Evolutionary conservation across 1,284 basidiomycete species (phyloP), one percentile per base, ranked within the genome.

Genomic region (Boletus mariae): DNA sequence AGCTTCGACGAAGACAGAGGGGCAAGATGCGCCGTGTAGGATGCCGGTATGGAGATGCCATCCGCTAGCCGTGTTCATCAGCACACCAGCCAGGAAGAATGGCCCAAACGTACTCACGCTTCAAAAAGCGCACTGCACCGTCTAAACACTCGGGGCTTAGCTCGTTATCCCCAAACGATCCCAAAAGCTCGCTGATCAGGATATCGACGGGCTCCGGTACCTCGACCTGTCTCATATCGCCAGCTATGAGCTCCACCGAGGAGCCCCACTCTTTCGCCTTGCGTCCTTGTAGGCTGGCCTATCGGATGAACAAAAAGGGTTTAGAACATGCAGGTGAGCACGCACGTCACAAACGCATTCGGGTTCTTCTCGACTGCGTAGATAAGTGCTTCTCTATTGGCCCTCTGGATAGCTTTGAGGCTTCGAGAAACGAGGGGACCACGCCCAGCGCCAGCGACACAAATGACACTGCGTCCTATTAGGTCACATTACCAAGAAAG

Each of bases 91-190:
- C 41, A 8, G 13, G 45, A 20, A 41, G 55, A 49, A 44, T 34
- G 38, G 52, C 13, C 17, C 8, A 32, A 54, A 49, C 28, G 46
- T 4, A 75, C 86, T 66, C 64, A 93, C 92, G 76, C 77, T 94
- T 94, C 65, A 95, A 73, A 70, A 93, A 94, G 44, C 94, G 77
- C 82, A 90, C 85, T 15, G 90, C 95, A n/a, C 95, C 95, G 69
- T 98, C 95, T 31, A 98, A 75, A 71, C 95, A 98, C 71, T 99
- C 97, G 0, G 97, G 97, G 66, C 92, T 95, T 42, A 99, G 83
- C 71, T 99, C 97, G 60, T 99, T 99, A 73, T 99, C 97, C 5
- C 96, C 97, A 72, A 99, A 99, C 8, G 92, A 95, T 5, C 97
- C 97, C 57, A 99, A 73, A 17, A 99, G 80, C 72, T 99, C 97